These are phyloP conservation scores for Rauvolfia tetraphylla DNA, from an alignment of 257 asterid species.

Conservation along the genomic window DNA sequence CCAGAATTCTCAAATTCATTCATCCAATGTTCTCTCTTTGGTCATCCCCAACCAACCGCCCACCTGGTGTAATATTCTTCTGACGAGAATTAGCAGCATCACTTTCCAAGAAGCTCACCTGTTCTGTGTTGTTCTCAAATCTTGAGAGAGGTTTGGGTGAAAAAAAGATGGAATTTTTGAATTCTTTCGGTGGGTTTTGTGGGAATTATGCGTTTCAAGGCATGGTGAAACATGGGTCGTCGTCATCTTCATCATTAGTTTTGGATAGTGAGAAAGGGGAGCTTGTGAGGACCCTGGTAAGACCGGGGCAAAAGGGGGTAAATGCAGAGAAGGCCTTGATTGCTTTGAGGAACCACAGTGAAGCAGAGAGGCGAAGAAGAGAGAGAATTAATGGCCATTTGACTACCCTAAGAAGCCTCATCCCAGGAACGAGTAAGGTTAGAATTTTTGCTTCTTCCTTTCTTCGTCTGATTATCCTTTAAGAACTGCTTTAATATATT, in stretches of 20 bases:
- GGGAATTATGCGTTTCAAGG: constrained; percentile 42
- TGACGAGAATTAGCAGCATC: constrained; percentile 2
- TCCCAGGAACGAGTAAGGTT: constrained; percentile 79
- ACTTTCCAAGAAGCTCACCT: neutral
- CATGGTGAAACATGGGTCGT: constrained; percentile 32
- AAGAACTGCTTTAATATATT: neutral
- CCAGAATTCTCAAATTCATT: constrained; percentile 16
- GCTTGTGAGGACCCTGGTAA: constrained; percentile 49
- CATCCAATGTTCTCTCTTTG: constrained; percentile 16
- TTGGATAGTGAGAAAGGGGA: constrained; percentile 62
- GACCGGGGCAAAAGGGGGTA: constrained; percentile 43
- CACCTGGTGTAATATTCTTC: constrained; percentile 24
- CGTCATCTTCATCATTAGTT: constrained; percentile 43
- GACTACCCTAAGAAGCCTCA: constrained; percentile 59
- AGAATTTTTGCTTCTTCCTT: neutral
- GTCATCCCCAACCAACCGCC: constrained; percentile 25
- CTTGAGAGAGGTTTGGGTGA: neutral
- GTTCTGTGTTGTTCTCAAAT: neutral
- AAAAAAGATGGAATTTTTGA: constrained; percentile 45
- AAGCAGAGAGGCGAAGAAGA: constrained; percentile 76
- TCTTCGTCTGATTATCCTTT: neutral
- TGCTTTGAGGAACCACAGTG: constrained; percentile 81
- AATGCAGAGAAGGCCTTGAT: constrained; percentile 67
- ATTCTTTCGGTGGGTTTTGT: constrained; percentile 33
- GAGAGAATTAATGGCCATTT: constrained; percentile 77